A percentile compares a stretch with the other conserved stretches of the same genome.
phyloP scores from a whole-genome alignment of 2,329 filamentous ascomycete species.

The Exutisphaerella laricina region DNA sequence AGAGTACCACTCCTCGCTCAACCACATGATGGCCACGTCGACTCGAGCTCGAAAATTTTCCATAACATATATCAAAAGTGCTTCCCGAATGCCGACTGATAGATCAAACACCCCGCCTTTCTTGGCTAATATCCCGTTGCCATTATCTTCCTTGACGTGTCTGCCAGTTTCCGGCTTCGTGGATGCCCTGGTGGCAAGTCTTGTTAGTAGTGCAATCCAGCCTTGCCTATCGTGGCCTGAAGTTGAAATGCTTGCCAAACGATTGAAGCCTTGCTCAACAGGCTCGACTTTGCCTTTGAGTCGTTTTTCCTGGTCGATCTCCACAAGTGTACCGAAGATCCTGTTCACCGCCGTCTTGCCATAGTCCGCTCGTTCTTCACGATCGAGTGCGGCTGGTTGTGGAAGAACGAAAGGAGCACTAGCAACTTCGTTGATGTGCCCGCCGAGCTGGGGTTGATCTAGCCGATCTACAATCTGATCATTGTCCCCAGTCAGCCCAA shows the following conservation, averaged over 20 bases:
- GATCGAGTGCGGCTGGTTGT: slow-evolving; percentile 65
- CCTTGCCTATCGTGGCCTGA: slow-evolving; percentile 80
- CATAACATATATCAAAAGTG: slow-evolving; percentile 77
- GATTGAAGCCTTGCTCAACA: slow-evolving; percentile 65
- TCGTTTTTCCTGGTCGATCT: slow-evolving; percentile 65
- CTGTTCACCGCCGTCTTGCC: slow-evolving; percentile 69
- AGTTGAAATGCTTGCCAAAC: slow-evolving; percentile 59
- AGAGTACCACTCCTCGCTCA: slow-evolving; percentile 98
- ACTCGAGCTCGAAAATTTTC: slow-evolving; percentile 89
- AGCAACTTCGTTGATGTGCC: slow-evolving; percentile 42
- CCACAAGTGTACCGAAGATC: slow-evolving; percentile 71
- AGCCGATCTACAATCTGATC: slow-evolving; percentile 74
- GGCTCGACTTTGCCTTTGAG: slow-evolving; percentile 35
- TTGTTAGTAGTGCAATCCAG: slow-evolving; percentile 82
- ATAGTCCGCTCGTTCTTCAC: slow-evolving; percentile 65
- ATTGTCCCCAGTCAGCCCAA: slow-evolving; percentile 67
- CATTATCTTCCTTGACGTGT: slow-evolving; percentile 32
- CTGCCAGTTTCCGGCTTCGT: slow-evolving; percentile 56
- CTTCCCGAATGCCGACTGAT: slow-evolving; percentile 68
- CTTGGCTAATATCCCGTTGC: slow-evolving; percentile 14
- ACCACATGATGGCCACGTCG: slow-evolving; percentile 85
- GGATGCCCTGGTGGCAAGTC: slow-evolving; percentile 74
- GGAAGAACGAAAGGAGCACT: slow-evolving; percentile 74
- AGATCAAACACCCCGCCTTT: slow-evolving; percentile 43
- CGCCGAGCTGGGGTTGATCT: slow-evolving; percentile 56